Evolutionary conservation across 768 basidiomycete species (phyloP).

Genomic region (Termitomyces sp.): DNA sequence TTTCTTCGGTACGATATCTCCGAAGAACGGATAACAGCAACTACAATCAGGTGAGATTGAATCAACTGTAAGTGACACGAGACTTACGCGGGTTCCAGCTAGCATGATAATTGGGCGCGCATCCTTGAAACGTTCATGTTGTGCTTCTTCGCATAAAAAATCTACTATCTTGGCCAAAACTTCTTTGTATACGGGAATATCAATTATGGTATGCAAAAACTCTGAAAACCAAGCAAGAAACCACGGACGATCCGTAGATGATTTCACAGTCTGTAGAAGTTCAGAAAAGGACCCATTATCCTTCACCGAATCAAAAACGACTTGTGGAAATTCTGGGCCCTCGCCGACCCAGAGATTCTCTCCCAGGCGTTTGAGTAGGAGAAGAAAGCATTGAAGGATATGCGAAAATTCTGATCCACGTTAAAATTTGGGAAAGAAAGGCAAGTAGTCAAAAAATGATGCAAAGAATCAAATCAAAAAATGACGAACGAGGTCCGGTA

Average conservation of each 20-base stretch:
- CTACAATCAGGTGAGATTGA: constrained; percentile 17
- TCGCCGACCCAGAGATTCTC: constrained; percentile 66
- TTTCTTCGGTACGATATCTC: constrained; percentile 17
- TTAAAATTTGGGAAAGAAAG: constrained; percentile 7
- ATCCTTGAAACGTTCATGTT: constrained; percentile 67
- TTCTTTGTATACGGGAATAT: constrained; percentile 48
- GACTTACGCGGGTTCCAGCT: constrained; percentile 60
- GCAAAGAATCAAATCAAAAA: constrained; percentile 8
- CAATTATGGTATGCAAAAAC: constrained; percentile 54
- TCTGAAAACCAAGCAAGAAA: constrained; percentile 64
- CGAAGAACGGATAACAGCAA: constrained; percentile 28
- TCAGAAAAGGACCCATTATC: constrained; percentile 62
- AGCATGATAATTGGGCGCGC: constrained; percentile 59
- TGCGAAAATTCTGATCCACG: constrained; percentile 50
- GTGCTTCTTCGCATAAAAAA: constrained; percentile 77
- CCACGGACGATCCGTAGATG: constrained; percentile 37
- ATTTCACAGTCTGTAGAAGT: constrained; percentile 34
- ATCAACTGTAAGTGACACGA: not conserved
- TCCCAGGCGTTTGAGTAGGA: constrained; percentile 57
- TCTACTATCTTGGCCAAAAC: constrained; percentile 70
- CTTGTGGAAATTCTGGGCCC: constrained; percentile 67
- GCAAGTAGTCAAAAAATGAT: constrained; percentile 8
- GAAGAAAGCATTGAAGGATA: constrained; percentile 54
- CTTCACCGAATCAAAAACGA: constrained; percentile 80
- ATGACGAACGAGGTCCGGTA: constrained; percentile 53